Evolutionary conservation across 495 filamentous ascomycete species (phyloP).

Genomic region (Pyrenopolyporus hunteri): DNA sequence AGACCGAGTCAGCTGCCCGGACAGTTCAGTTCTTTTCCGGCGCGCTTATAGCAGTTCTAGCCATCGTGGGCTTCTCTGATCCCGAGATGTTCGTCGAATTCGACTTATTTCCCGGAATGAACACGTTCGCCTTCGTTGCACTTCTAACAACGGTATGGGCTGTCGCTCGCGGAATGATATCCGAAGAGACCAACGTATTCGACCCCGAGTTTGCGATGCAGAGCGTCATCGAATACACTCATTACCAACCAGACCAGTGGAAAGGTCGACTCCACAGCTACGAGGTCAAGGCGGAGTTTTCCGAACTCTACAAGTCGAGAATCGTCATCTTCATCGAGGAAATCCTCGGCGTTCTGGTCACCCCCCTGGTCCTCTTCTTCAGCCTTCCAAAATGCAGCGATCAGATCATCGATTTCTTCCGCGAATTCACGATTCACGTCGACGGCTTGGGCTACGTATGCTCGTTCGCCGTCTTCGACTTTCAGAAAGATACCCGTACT

Average conservation of each 20-base stretch:
- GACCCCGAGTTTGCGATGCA: slow-evolving; percentile 88
- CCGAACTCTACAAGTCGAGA: slow-evolving; percentile 84
- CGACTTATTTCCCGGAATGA: slow-evolving; percentile 74
- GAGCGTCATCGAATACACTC: slow-evolving; percentile 88
- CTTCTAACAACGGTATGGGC: slow-evolving; percentile 72
- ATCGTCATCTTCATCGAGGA: slow-evolving; percentile 91
- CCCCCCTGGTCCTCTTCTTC: slow-evolving; percentile 86
- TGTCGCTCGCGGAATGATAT: slow-evolving; percentile 75
- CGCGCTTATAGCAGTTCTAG: slow-evolving; percentile 81
- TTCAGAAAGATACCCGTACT: slow-evolving; percentile 78
- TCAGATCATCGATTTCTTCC: slow-evolving; percentile 94
- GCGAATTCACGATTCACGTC: slow-evolving; percentile 95
- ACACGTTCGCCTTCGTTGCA: slow-evolving; percentile 45
- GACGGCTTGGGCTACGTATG: slow-evolving; percentile 96
- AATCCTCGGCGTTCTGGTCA: slow-evolving; percentile 87
- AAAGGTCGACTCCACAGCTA: slow-evolving; percentile 85
- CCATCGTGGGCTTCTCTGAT: slow-evolving; percentile 79
- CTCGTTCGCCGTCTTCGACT: slow-evolving; percentile 97
- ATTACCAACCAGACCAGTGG: slow-evolving; percentile 89
- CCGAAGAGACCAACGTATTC: slow-evolving; percentile 86
- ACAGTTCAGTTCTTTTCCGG: slow-evolving; percentile 89
- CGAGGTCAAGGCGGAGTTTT: slow-evolving; percentile 83
- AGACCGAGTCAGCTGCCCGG: slow-evolving; percentile 78
- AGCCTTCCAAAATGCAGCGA: slow-evolving; percentile 89
- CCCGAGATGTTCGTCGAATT: slow-evolving; percentile 90